phyloP scores from a whole-genome alignment of 208 protist genomes.

The Crithidia bombi region DNA sequence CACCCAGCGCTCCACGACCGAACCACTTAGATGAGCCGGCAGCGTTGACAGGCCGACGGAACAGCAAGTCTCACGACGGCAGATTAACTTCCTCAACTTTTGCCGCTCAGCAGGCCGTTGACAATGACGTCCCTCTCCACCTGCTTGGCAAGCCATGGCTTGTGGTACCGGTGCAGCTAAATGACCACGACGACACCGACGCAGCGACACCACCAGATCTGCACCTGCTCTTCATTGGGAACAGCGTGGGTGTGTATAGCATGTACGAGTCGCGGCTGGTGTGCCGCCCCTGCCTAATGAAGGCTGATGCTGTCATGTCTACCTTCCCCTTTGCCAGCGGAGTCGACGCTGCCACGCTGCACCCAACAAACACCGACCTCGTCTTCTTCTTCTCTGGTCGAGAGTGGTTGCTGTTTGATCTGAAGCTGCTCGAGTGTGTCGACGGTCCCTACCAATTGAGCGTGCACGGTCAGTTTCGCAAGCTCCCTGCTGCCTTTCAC shows the following conservation, averaged over 20 bases:
- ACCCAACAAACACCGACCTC: conserved; percentile 45
- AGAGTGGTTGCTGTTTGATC: conserved; percentile 64
- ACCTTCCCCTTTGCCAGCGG: conserved; percentile 52
- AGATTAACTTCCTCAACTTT: too few species aligned
- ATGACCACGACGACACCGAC: neutral
- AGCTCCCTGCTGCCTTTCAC: conserved; percentile 32
- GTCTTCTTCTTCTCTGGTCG: conserved; percentile 69
- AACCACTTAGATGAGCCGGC: neutral
- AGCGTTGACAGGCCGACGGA: neutral
- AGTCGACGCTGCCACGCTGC: conserved; percentile 47
- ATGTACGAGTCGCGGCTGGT: conserved; percentile 29
- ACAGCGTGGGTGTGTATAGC: conserved; percentile 29
- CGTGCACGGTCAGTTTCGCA: conserved; percentile 27
- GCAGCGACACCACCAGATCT: neutral
- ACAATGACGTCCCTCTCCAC: neutral
- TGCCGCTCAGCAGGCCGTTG: neutral
- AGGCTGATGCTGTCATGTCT: conserved; percentile 16
- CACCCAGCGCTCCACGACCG: neutral
- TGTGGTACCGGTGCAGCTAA: conserved; percentile 7
- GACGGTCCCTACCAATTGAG: conserved; percentile 24
- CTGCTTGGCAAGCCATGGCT: conserved; percentile 32
- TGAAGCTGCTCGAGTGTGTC: conserved; percentile 28
- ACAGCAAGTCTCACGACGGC: neutral
- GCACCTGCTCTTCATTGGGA: conserved; percentile 32
- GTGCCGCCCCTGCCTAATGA: conserved; percentile 41